Evolutionary conservation across 768 basidiomycete species (phyloP), one percentile per base, ranked within the genome.

Genomic region (Pholiota microspora): DNA sequence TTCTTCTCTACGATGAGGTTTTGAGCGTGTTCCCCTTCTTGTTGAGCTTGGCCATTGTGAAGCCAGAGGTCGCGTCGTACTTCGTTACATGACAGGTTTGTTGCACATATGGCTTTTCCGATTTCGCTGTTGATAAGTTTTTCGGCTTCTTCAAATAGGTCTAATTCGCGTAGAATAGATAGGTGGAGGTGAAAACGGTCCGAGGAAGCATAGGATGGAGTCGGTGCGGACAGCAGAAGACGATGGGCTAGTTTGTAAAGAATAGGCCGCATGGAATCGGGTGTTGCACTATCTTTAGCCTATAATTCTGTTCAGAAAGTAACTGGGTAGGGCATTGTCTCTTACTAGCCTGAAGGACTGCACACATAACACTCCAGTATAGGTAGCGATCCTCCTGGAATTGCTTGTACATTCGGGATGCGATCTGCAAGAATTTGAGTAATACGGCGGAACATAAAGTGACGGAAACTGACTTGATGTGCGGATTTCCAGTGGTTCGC

Each of bases 401-500:
- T 61, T 87, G 84, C 65, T 90, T 93, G 74, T 86, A 79, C 83
- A 94, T 83, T 64, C 83, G 86, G 4, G 86, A 86, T 18, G 91
- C 84, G 53, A 92, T 77, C 91, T 93, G 42, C 53, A 23, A 42
- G 21, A 42, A 42, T 21, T 42, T 31, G 44, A 13, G 18, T 45
- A 10, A 2, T 21, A 8, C n/a, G 44, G 28, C n/a, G 13, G 24
- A 24, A 7, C 9, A 12, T 13, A 10, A 10, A 31, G 25, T 2
- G 34, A 42, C 46, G 54, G 49, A 18, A 25, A 54, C 65, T 53
- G 62, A 89, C 90, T 76, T 87, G 86, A 67, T 94, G 92, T 21
- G 89, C 90, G 42, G 85, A 80, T 68, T 92, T 94, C 92, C 92
- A 94, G 59, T 89, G 85, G 13, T 79, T 80, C 28, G 86, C 82